These are phyloP conservation scores for Gossypium herbaceum DNA, from an alignment of 345 rosid species.

Conservation along the genomic window DNA sequence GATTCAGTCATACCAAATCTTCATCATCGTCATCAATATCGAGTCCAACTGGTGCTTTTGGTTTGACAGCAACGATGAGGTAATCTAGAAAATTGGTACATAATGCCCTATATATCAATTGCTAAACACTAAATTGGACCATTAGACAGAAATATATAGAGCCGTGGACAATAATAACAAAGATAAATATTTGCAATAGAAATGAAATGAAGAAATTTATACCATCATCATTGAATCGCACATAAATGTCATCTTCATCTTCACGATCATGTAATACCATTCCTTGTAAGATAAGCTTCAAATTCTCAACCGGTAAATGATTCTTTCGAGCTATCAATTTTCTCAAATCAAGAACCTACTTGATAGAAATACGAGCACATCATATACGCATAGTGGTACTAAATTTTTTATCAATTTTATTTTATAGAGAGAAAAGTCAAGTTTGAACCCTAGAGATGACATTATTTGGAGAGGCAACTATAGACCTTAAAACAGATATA, in stretches of 20 bases:
- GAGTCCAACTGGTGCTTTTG: slow-evolving; percentile 55
- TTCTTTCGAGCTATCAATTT: slow-evolving; percentile 51
- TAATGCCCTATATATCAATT: slow-evolving; percentile 2
- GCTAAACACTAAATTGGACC: neutral
- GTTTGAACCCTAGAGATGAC: too few relatives aligned
- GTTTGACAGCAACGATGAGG: slow-evolving; percentile 71
- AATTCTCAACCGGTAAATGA: slow-evolving; percentile 42
- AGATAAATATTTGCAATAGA: neutral
- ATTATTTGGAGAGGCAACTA: too few relatives aligned
- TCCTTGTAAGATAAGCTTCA: slow-evolving; percentile 72
- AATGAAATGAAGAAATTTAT: slow-evolving; percentile 9
- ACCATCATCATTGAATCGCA: slow-evolving; percentile 54
- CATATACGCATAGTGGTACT: neutral
- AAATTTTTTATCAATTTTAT: neutral
- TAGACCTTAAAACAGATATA: too few relatives aligned
- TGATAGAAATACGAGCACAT: slow-evolving; percentile 17
- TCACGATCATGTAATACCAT: slow-evolving; percentile 51
- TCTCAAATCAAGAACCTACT: slow-evolving; percentile 63
- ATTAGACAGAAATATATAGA: neutral
- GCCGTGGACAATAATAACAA: neutral
- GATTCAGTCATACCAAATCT: slow-evolving; percentile 44
- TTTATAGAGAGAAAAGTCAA: neutral
- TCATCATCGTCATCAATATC: slow-evolving; percentile 55
- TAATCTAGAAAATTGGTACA: slow-evolving; percentile 42
- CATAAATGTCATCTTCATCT: slow-evolving; percentile 53